A percentile compares a stretch with the other conserved stretches of the same genome.
phyloP scores from a whole-genome alignment of 208 protist species.

The Leishmania gerbilli region DNA sequence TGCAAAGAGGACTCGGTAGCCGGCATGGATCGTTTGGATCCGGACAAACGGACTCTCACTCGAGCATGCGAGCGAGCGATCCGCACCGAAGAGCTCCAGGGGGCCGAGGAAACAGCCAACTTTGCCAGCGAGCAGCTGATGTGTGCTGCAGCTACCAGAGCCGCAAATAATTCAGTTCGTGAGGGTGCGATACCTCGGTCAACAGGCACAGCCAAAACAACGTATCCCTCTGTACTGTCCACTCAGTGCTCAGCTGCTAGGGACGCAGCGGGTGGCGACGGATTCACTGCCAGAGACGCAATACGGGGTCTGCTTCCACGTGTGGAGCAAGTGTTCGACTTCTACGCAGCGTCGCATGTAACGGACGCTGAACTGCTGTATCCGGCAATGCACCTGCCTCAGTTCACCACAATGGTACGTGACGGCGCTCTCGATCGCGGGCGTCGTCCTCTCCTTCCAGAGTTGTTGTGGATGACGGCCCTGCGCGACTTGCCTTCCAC shows the following conservation, averaged over 20 bases:
- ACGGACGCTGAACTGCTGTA: conserved; percentile 33
- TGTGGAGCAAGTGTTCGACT: conserved; percentile 51
- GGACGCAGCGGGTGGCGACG: neutral
- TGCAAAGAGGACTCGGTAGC: conserved; percentile 9
- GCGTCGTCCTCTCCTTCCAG: conserved; percentile 35
- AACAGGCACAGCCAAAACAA: neutral
- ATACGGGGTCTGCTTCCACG: conserved; percentile 27
- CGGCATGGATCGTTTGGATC: conserved; percentile 5
- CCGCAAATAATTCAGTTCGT: neutral
- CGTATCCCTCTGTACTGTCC: neutral
- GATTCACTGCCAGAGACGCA: neutral
- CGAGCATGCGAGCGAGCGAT: conserved; percentile 8
- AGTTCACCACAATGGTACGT: conserved; percentile 56
- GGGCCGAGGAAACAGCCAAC: neutral
- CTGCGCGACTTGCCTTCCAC: conserved; percentile 35
- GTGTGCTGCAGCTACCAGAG: neutral
- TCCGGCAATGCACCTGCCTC: conserved; percentile 45
- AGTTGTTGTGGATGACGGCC: conserved; percentile 71
- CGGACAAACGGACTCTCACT: conserved; percentile 6
- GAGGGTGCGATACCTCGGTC: neutral
- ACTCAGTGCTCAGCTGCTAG: neutral
- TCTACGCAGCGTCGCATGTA: conserved; percentile 44
- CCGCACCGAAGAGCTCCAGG: neutral
- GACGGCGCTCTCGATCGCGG: conserved; percentile 41
- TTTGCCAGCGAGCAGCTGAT: neutral